These are phyloP conservation scores for Entelexis paramagnoliae DNA, from an alignment of 1,139 yeast species.

Conservation along the genomic window DNA sequence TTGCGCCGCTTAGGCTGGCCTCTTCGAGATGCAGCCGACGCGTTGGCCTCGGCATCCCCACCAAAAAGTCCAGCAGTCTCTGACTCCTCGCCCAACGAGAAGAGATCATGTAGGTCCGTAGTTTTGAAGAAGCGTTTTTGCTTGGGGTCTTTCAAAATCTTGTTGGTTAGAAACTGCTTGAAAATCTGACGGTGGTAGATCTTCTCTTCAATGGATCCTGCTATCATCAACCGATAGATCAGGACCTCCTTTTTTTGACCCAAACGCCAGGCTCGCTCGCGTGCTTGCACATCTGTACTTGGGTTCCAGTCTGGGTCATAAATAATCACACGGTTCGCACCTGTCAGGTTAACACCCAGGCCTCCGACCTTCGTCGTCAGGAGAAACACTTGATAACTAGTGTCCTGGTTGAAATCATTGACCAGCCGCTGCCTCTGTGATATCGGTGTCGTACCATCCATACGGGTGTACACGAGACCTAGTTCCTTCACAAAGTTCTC, in stretches of 20 bases:
- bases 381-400: constrained; percentile 52
- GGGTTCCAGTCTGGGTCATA: constrained; percentile 99
- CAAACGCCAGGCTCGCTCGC: constrained; percentile 94
- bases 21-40: constrained; percentile 29
- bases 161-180: constrained; percentile 87
- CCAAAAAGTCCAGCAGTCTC: constrained; percentile 53
- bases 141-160: constrained; percentile 88
- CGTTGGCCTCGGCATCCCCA: constrained; percentile 14
- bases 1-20: constrained; percentile 21
- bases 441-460: constrained; percentile 93
- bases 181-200: constrained; percentile 94
- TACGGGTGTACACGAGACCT: constrained; percentile 51
- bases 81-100: constrained; percentile 63
- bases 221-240: constrained; percentile 81
- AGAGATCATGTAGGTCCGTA: constrained; percentile 83
- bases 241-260: constrained; percentile 94
- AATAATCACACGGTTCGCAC: constrained; percentile 89
- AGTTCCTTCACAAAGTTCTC: constrained; percentile 48
- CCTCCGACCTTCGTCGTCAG: constrained; percentile 95
- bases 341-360: constrained; percentile 83
- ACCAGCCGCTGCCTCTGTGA: constrained; percentile 65
- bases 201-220: constrained; percentile 93
- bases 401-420: constrained; percentile 61
- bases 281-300: constrained; percentile 90
- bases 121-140: constrained; percentile 86